Evolutionary conservation across 2,329 filamentous ascomycete species (phyloP).

Genomic region (Stemphylium vesicarium): DNA sequence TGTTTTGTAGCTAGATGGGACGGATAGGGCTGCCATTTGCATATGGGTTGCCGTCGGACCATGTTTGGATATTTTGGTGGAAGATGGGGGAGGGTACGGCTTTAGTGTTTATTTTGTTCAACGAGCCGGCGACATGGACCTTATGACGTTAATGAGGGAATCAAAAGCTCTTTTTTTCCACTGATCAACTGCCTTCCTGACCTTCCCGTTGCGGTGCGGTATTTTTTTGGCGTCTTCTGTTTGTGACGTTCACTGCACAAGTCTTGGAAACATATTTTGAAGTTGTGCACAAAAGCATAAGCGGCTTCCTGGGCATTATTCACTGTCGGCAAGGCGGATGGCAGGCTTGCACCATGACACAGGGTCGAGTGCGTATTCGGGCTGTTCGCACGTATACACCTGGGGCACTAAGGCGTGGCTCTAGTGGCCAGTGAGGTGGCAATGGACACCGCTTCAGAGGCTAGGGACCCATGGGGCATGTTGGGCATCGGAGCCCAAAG

Average conservation of each 20-base stretch:
- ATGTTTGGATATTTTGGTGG: constrained; percentile 13
- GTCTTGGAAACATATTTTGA: background rate
- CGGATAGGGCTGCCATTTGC: constrained; percentile 19
- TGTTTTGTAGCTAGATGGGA: constrained; percentile 32
- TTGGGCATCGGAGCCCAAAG: constrained; percentile 3
- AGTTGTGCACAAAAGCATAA: background rate
- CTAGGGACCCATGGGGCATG: constrained; percentile 10
- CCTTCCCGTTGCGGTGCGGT: background rate
- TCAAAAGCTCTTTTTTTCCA: constrained; percentile 46
- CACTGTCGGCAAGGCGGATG: too few species aligned
- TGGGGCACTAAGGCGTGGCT: constrained; percentile 2
- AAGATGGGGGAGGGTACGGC: constrained; percentile 14
- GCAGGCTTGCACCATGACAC: too few species aligned
- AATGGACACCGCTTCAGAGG: constrained; percentile 14
- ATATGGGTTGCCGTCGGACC: constrained; percentile 17
- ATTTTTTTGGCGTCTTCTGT: background rate
- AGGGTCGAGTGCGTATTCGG: background rate
- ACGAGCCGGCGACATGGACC: constrained; percentile 30
- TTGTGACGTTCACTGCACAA: background rate
- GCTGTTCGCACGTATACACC: constrained; percentile 1
- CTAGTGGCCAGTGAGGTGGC: constrained; percentile 15
- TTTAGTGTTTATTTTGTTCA: constrained; percentile 36
- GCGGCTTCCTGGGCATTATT: background rate
- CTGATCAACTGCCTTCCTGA: background rate
- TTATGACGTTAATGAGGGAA: constrained; percentile 48